phyloP scores from a whole-genome alignment of 1,139 yeast species.

The Geotrichum fermentans region DNA sequence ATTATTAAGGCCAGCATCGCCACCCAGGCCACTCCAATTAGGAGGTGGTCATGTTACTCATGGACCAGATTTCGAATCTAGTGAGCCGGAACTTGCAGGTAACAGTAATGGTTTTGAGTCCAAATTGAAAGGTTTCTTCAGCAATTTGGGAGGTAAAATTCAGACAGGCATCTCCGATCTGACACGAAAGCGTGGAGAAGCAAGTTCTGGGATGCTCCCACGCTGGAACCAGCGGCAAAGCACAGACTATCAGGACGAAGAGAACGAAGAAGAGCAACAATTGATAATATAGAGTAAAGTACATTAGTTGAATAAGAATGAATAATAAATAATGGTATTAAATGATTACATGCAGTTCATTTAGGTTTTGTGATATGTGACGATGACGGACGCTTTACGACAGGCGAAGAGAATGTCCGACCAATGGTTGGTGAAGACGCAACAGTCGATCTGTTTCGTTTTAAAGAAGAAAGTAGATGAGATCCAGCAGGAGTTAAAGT shows the following conservation, averaged over 20 bases:
- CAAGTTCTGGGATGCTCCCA: conserved; percentile 11
- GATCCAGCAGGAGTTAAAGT: conserved; percentile 25
- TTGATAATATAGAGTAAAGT: conserved; percentile 10
- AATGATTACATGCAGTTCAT: not conserved
- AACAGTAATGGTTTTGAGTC: not conserved
- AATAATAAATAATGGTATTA: conserved; percentile 5
- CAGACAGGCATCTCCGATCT: conserved; percentile 5
- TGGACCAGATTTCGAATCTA: not conserved
- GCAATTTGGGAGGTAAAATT: conserved; percentile 10
- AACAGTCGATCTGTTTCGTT: not conserved
- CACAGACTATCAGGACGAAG: conserved; percentile 21
- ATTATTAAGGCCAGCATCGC: not conserved
- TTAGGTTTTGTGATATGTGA: not conserved
- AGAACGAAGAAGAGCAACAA: conserved; percentile 17
- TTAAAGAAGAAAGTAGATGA: conserved; percentile 17
- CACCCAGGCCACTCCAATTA: conserved; percentile 2
- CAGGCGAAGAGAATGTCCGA: not conserved
- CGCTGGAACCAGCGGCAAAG: conserved; percentile 21
- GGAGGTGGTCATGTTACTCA: conserved; percentile 4
- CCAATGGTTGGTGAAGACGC: not conserved
- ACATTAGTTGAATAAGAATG: not conserved
- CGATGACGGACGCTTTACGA: not conserved
- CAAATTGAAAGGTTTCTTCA: conserved; percentile 15
- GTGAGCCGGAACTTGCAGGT: not conserved
- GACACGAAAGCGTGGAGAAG: not conserved